These are phyloP conservation scores for Aspergillus sp. DNA, from an alignment of 2,329 filamentous ascomycete genomes.

Conservation along the genomic window DNA sequence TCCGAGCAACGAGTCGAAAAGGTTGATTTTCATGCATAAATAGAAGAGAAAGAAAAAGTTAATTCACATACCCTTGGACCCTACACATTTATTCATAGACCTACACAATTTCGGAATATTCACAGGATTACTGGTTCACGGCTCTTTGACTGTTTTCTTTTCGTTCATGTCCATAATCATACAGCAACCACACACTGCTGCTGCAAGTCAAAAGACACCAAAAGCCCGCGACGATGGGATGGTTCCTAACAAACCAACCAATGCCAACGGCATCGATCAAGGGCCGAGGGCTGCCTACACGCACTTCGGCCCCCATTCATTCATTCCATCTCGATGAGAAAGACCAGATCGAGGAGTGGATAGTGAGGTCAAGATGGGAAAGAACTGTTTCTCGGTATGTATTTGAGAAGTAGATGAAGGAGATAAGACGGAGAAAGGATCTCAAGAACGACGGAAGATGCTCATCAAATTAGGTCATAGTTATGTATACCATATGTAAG, in stretches of 20 bases:
- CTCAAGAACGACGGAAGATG: not conserved
- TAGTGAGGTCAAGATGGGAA: constrained; percentile 13
- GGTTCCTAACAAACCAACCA: constrained; percentile 20
- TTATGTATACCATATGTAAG: not conserved
- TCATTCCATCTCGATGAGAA: constrained; percentile 18
- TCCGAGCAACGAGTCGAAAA: constrained; percentile 6
- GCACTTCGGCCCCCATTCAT: too few species aligned
- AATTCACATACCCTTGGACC: not conserved
- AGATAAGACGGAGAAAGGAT: not conserved
- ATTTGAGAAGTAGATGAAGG: not conserved
- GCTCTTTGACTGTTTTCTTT: too few species aligned
- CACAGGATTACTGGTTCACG: not conserved
- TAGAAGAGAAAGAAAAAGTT: not conserved
- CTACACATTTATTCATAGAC: not conserved
- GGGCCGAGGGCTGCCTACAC: too few species aligned
- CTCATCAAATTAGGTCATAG: not conserved
- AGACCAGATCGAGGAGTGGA: constrained; percentile 16
- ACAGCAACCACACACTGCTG: too few species aligned
- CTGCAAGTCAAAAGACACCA: too few species aligned
- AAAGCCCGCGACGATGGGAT: constrained; percentile 20
- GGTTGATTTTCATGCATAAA: constrained; percentile 23
- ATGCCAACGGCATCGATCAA: not conserved
- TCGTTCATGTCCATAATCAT: too few species aligned
- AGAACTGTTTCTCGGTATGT: not conserved
- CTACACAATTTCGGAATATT: not conserved